These are phyloP conservation scores for Thelephora ganbajun DNA, from an alignment of 768 basidiomycete species.

Conservation along the genomic window DNA sequence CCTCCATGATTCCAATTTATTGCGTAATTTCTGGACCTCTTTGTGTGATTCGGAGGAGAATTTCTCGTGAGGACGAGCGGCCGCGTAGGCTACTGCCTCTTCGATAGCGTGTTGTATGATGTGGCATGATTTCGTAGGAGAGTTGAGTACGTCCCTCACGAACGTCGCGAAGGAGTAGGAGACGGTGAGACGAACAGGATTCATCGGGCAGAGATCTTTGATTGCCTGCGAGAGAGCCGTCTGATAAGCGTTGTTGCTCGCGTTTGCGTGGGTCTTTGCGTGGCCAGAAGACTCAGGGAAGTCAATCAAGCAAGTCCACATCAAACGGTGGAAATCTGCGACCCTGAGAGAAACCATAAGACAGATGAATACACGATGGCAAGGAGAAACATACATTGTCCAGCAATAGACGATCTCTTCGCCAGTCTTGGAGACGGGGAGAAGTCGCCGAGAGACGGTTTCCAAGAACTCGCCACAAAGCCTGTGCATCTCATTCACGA, in stretches of 20 bases:
- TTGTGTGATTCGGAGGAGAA: too few relatives aligned
- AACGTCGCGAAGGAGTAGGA: background rate
- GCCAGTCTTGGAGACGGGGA: background rate
- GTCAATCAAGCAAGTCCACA: background rate
- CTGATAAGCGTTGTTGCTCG: too few relatives aligned
- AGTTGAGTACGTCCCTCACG: conserved; percentile 3
- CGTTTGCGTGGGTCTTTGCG: too few relatives aligned
- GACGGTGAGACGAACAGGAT: background rate
- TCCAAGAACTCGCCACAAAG: background rate
- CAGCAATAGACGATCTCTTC: background rate
- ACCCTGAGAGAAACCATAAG: background rate
- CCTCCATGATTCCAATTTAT: too few relatives aligned
- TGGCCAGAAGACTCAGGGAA: too few relatives aligned
- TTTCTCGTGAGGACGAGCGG: too few relatives aligned
- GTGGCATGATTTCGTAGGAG: conserved; percentile 10
- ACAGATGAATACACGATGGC: background rate
- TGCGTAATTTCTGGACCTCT: too few relatives aligned
- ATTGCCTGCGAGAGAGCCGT: too few relatives aligned
- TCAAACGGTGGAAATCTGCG: background rate
- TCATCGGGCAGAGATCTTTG: background rate
- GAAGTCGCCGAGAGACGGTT: background rate
- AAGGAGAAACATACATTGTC: background rate
- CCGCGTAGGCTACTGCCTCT: background rate
- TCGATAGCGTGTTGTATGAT: conserved; percentile 10
- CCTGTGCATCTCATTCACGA: background rate